These are phyloP conservation scores for Sisymbrium altissimum DNA, from an alignment of 345 rosid genomes.

Conservation along the genomic window DNA sequence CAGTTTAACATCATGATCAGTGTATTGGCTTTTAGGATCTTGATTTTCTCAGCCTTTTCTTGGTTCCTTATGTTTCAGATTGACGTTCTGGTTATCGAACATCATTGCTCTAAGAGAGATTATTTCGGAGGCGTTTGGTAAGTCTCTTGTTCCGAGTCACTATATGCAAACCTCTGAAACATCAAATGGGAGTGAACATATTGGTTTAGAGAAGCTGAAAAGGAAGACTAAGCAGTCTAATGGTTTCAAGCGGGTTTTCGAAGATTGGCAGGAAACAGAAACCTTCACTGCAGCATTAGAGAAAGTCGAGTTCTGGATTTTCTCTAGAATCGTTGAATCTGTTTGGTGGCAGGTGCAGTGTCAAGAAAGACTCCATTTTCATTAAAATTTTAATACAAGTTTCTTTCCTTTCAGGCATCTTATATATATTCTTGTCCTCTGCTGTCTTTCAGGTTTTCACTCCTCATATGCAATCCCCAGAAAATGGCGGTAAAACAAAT, in stretches of 20 bases:
- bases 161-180: constrained; percentile 38
- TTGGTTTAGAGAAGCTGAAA: constrained; percentile 4
- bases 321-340: constrained; percentile 88
- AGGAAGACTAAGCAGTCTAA: constrained; percentile 12
- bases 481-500: constrained; percentile 30
- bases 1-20: background rate
- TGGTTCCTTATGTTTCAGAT: constrained; percentile 45
- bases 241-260: constrained; percentile 40
- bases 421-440: background rate
- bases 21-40: background rate
- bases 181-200: constrained; percentile 39
- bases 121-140: constrained; percentile 62
- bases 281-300: constrained; percentile 65
- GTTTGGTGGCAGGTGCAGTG: constrained; percentile 92
- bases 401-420: background rate
- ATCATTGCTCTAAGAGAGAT: constrained; percentile 73
- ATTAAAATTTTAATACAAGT: background rate
- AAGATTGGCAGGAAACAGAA: constrained; percentile 86
- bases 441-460: constrained; percentile 61
- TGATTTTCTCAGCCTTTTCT: background rate
- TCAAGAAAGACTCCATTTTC: background rate
- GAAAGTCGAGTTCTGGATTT: constrained; percentile 86
- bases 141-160: constrained; percentile 21
- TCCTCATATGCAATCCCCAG: constrained; percentile 76
- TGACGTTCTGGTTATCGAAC: constrained; percentile 93